Evolutionary conservation across 2,329 filamentous ascomycete species (phyloP).

Genomic region (Endocalyx cinctus): DNA sequence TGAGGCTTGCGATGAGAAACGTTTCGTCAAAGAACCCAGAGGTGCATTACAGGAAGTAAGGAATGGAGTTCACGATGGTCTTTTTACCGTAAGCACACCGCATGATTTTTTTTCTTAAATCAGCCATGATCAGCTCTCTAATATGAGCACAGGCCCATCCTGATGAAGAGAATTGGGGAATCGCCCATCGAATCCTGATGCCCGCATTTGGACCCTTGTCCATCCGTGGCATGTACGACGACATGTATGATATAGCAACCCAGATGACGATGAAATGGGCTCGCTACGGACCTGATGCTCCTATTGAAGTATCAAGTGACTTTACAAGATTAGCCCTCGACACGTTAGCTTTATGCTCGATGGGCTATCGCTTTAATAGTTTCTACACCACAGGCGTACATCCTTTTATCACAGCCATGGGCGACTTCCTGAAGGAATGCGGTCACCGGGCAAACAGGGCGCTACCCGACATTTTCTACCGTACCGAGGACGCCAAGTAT

Average conservation of each 20-base stretch:
- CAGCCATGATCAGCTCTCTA: no score
- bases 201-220: constrained; percentile 58
- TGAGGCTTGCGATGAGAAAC: constrained; percentile 60
- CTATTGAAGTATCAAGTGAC: constrained; percentile 45
- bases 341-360: constrained; percentile 66
- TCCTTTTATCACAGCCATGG: constrained; percentile 66
- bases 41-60: constrained; percentile 51
- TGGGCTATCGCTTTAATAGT: constrained; percentile 70
- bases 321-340: constrained; percentile 60
- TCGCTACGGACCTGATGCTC: constrained; percentile 51
- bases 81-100: constrained; percentile 57
- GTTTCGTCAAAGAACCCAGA: constrained; percentile 57
- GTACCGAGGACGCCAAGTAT: constrained; percentile 45
- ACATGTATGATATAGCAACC: constrained; percentile 63
- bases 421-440: constrained; percentile 54
- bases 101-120: neutral
- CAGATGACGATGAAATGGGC: constrained; percentile 67
- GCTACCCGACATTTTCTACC: constrained; percentile 46
- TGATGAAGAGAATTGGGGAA: constrained; percentile 58
- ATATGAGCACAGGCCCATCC: constrained; percentile 34
- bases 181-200: constrained; percentile 23
- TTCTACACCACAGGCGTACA: constrained; percentile 67
- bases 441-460: constrained; percentile 45
- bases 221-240: constrained; percentile 64
- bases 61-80: constrained; percentile 57